A percentile compares a stretch with the other conserved stretches of the same genome.
phyloP scores from a whole-genome alignment of 495 filamentous ascomycete genomes.

The Pyrenopolyporus hunteri region DNA sequence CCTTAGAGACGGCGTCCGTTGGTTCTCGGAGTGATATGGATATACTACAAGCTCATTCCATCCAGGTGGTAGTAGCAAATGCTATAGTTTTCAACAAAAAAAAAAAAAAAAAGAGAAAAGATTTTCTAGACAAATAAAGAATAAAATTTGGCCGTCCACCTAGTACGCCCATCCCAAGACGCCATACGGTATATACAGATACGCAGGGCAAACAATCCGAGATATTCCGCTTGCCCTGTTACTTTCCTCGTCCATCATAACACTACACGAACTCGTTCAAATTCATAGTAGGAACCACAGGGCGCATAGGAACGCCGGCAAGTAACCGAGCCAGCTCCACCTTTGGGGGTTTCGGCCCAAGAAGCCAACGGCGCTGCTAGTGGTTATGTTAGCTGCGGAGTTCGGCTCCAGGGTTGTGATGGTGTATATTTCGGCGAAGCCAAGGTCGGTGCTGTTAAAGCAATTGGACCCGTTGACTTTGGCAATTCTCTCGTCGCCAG shows the following conservation, averaged over 20 bases:
- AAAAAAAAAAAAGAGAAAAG: too few relatives aligned
- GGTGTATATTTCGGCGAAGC: constrained; percentile 77
- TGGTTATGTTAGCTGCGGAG: constrained; percentile 40
- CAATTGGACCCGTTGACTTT: constrained; percentile 81
- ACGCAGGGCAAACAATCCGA: constrained; percentile 1
- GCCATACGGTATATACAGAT: constrained; percentile 32
- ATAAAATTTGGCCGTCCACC: constrained; percentile 4
- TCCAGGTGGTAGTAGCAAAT: neutral
- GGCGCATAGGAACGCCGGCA: constrained; percentile 45
- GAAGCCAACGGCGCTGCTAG: constrained; percentile 28
- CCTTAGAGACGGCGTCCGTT: neutral
- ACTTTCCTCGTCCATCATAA: neutral
- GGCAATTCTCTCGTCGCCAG: constrained; percentile 64
- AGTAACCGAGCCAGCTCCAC: constrained; percentile 44
- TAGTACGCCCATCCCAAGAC: constrained; percentile 21
- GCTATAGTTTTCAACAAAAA: too few relatives aligned
- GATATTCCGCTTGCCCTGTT: neutral
- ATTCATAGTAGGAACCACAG: constrained; percentile 45
- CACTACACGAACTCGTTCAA: neutral
- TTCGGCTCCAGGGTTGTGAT: constrained; percentile 50
- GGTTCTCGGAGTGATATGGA: neutral
- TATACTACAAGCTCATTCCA: neutral
- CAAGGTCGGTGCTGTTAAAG: constrained; percentile 78
- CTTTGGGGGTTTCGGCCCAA: constrained; percentile 24
- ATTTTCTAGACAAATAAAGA: too few relatives aligned